Evolutionary conservation across 1,284 basidiomycete genomes (phyloP), one percentile per base, ranked within the genome.

Genomic region (Omphalotus olearius): DNA sequence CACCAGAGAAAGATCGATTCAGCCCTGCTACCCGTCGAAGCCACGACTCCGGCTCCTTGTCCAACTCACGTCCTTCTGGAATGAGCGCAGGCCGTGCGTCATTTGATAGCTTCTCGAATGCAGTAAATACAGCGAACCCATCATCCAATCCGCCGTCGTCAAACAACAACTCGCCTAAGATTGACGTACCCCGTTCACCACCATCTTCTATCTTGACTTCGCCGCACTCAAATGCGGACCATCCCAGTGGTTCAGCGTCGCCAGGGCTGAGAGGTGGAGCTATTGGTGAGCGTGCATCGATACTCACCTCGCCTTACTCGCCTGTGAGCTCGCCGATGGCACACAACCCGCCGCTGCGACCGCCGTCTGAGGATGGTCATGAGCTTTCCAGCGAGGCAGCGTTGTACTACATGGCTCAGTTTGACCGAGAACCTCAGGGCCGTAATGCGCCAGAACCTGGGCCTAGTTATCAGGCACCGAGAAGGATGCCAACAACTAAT

Each of bases 381-480:
- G 72, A 72, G 51, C 67, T 82, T n/a, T 70, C 74, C 49, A 73
- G 77, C 54, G 82, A 84, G 56, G 76, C 78, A 25, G 84, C 83
- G 7, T 62, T 88, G 47, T 86, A 78, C 65, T 85, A 82, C 60
- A 83, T 88, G 80, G 79, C 83, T 53, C 76, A 83, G 56, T 64
- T 76, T 44, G 73, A 78, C 18, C 66, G 69, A 49, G 66, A 68
- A 49, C 50, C 62, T 55, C 56, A 49, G 36, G 48, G 52, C n/a
- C n/a, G 30, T 6, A 35, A 9, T 16, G 39, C 30, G 54, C 39
- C 55, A 56, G 30, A 53, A 41, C 35, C 59, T 14, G 26, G 28
- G 25, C 5, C 36, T 42, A 26, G 20, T 41, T 28, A 36, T 47
- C 13, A 30, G 9, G 18, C 55, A 14, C 50, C 51, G 16, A 67